Base-by-base conservation (phyloP, 441 rosid genomes). In the Theobroma grandiflorum region DNA sequence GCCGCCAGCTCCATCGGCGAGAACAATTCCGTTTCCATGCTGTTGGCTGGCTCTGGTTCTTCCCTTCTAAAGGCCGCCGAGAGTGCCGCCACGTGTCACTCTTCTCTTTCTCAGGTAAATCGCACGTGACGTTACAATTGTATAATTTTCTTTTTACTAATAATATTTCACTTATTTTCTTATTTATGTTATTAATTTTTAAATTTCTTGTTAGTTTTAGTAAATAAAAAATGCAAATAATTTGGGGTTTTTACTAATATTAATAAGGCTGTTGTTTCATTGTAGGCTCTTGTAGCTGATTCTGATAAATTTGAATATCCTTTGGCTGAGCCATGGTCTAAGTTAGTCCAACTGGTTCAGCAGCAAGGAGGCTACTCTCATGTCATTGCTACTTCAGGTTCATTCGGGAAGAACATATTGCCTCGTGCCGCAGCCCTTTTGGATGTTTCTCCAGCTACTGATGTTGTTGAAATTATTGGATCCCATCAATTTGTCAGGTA, bases 291-390 rank as follows among this genome's bases (percentile, higher is more conserved):
- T 82, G 90, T 92, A 43, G 98, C 96, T 77, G 98, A 96, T 88
- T 96, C 95, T 3, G 95, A 93, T 84, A 85, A 83, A 75, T 92
- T 96, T 85, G 77, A 79, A 15, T 83, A 90, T 78, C 89, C 93
- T 73, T 69, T 91, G 74, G 99, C 98, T n/a, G 98, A 96, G 82
- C 91, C 97, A 53, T 96, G 97, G 99, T 91, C 98, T 61, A 91
- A 87, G 75, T 80, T 96, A 76, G 87, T 96, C 74, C 94, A 92
- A 8, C 74, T 90, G 79, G 90, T 96, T 87, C 96, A 92, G 79
- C 88, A 83, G 78, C 86, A 82, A 80, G 87, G 90, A 71, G 89
- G 85, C 15, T 93, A 94, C 84, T 90, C 99, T 0, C 98, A 96
- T 45, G 88, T 94, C 35, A 72, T 96, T 82, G 86, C 96, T 81